A percentile compares a stretch with the other conserved stretches of the same genome.
phyloP scores from a whole-genome alignment of 176 grass and related monocot species.

The Cocos nucifera region DNA sequence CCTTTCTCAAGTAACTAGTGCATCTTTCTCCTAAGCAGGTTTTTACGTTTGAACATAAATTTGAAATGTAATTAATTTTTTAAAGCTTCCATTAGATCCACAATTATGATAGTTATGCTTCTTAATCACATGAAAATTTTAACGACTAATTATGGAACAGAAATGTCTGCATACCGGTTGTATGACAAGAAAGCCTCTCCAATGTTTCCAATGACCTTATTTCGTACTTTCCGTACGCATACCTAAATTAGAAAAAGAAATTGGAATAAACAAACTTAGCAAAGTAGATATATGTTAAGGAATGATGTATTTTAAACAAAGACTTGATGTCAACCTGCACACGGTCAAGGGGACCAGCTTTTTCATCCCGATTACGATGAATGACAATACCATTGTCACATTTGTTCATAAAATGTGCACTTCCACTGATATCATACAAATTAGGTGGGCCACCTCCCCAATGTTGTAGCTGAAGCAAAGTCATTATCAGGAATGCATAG shows the following conservation, averaged over 20 bases:
- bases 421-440: slow-evolving; percentile 97
- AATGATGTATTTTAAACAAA: background rate
- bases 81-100: too few relatives aligned
- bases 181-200: slow-evolving; percentile 77
- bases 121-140: too few relatives aligned
- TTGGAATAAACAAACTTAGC: too few relatives aligned
- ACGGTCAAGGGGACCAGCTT: slow-evolving; percentile 52
- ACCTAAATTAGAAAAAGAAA: slow-evolving; percentile 29
- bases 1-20: too few relatives aligned
- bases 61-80: too few relatives aligned
- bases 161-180: slow-evolving; percentile 36
- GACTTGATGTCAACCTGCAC: slow-evolving; percentile 44
- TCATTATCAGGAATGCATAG: slow-evolving; percentile 17
- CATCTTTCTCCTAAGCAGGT: too few relatives aligned
- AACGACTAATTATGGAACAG: too few relatives aligned
- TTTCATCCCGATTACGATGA: slow-evolving; percentile 64
- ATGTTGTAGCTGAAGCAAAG: slow-evolving; percentile 60
- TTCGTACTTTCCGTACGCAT: slow-evolving; percentile 84
- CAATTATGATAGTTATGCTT: too few relatives aligned
- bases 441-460: slow-evolving; percentile 71
- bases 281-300: too few relatives aligned
- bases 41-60: too few relatives aligned
- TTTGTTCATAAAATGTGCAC: slow-evolving; percentile 98
- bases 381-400: slow-evolving; percentile 97
- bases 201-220: slow-evolving; percentile 89